phyloP scores from a whole-genome alignment of 2,329 filamentous ascomycete species.

The Ophiostoma tasmaniense region DNA sequence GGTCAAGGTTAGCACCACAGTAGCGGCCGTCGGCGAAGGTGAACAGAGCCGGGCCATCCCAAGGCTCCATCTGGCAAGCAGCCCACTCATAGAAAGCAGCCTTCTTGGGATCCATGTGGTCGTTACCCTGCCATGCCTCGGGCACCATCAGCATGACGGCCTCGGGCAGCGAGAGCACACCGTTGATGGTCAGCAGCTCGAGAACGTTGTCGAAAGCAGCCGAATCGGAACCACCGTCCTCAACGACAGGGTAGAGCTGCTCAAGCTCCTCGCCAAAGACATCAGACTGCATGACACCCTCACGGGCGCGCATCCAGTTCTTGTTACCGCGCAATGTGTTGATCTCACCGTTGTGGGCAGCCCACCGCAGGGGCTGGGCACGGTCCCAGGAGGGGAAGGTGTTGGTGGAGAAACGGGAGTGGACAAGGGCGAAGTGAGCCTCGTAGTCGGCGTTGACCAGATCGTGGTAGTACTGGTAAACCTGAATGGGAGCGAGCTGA shows the following conservation, averaged over 20 bases:
- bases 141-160: conserved; percentile 98
- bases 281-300: conserved; percentile 88
- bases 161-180: conserved; percentile 87
- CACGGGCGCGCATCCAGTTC: conserved; percentile 98
- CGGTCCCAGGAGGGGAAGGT: conserved; percentile 98
- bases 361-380: conserved; percentile 92
- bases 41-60: conserved; percentile 94
- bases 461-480: conserved; percentile 97
- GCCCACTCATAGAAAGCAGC: conserved; percentile 98
- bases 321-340: conserved; percentile 97
- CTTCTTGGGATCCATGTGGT: conserved; percentile 86
- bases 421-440: conserved; percentile 91
- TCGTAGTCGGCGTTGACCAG: conserved; percentile 95
- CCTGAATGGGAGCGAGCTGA: conserved; percentile 85
- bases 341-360: conserved; percentile 97
- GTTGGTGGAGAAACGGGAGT: conserved; percentile 96
- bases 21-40: conserved; percentile 95
- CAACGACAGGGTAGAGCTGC: conserved; percentile 83
- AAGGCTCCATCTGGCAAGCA: conserved; percentile 97
- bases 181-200: conserved; percentile 88
- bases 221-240: conserved; percentile 93
- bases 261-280: conserved; percentile 90
- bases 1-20: conserved; percentile 92
- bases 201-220: conserved; percentile 96
- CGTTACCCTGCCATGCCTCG: conserved; percentile 94